Base-by-base conservation (phyloP, 2,329 filamentous ascomycete genomes). In the Paecilomyces variotii region DNA sequence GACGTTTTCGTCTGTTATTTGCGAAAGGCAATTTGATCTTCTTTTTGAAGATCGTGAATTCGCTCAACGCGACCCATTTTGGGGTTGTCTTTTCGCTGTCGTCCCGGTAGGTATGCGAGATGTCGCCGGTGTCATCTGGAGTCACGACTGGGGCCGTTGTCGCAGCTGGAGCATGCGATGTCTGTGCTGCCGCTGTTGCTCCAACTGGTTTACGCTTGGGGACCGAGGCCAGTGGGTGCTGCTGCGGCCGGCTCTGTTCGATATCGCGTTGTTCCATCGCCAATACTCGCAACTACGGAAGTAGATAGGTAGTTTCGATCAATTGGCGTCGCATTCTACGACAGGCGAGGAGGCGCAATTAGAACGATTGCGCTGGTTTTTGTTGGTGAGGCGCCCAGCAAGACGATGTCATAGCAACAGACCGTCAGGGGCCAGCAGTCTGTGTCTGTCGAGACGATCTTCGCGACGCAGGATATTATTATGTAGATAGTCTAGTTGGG, bases 161-260 rank as follows among this genome's bases (percentile, higher is more conserved):
- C 39, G 39, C 19, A 9, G 39, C 39, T 45, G 39, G 10, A 27
- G 50, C 24, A 26, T 3, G 24, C 12, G 50, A 52, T 6, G 50
- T 52, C 25, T 25, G 34, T 11, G 24, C 34, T 52, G 34, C 3
- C 9, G 24, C 24, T 25, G 39, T 65, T 25, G 39, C 66, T 51
- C 66, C 64, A 26, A 62, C 50, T 4, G 50, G 50, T 27, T 52
- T 52, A 24, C 50, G 50, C 50, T 11, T 52, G 25, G 50, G 50
- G 3, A 52, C 27, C 9, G 25, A 19, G 14, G 25, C 25, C 25
- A 28, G 50, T 5, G 50, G 50, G 24, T 52, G 19, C 10, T 52
- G 25, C 5, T 9, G 39, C 39, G 39, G n/a, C 14, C 4, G 35
- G 35, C 7, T 45, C n/a, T 45, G 14, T 45, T 45, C 39, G 39